Evolutionary conservation across 352 stramenopile genomes (phyloP).

Genomic region (Phytophthora meadii): DNA sequence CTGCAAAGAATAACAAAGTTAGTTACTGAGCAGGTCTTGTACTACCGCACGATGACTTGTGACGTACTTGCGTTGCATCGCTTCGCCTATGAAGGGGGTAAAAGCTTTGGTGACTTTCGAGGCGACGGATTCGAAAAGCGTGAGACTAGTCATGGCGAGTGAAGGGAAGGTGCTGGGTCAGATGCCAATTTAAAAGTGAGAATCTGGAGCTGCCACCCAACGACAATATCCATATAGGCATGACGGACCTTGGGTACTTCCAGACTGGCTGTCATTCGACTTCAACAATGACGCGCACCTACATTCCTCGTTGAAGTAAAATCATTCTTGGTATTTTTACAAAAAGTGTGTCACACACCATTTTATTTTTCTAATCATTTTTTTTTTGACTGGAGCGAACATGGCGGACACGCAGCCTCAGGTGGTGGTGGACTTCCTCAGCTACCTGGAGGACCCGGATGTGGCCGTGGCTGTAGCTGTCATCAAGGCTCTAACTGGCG

Average conservation of each 20-base stretch:
- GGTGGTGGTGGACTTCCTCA: constrained; percentile 80
- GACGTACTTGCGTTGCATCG: constrained; percentile 30
- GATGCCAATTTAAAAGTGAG: constrained; percentile 8
- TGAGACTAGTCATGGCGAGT: constrained; percentile 11
- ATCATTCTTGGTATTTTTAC: not conserved
- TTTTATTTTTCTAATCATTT: not conserved
- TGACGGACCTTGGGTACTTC: too few species aligned
- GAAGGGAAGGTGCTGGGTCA: not conserved
- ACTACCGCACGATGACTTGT: not conserved
- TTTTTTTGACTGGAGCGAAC: not conserved
- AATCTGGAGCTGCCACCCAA: too few species aligned
- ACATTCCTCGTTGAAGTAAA: too few species aligned
- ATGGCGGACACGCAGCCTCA: constrained; percentile 19
- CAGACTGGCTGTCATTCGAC: too few species aligned
- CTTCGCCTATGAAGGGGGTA: constrained; percentile 11
- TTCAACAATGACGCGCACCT: too few species aligned
- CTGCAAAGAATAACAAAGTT: not conserved
- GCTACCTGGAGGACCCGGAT: constrained; percentile 75
- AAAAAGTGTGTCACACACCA: not conserved
- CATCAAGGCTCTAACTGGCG: constrained; percentile 93
- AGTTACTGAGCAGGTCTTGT: not conserved
- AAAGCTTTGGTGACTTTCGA: constrained; percentile 15
- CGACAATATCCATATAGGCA: too few species aligned
- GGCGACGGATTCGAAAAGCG: constrained; percentile 21
- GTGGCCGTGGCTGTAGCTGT: constrained; percentile 92